Base-by-base conservation (phyloP, 345 rosid species). In the Camelina sativa region DNA sequence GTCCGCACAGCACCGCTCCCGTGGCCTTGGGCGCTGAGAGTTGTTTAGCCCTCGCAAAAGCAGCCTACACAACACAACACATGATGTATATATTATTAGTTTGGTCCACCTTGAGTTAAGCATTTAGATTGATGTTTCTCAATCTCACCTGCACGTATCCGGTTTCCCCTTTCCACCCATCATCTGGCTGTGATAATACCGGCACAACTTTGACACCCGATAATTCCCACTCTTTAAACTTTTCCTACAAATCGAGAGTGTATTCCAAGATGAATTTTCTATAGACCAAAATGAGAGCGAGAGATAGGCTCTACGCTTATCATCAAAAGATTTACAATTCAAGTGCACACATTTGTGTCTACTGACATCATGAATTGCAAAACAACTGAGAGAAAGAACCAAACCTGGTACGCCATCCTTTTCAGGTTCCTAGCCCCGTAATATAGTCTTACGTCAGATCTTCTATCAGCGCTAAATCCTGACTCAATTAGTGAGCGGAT, bases 341-440 rank as follows among this genome's bases (percentile, higher is more conserved):
- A 65, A 12, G 3, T 10, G 8, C 32, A 40, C 10, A 28, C 25
- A 17, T 58, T 9, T 51, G 7, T 43, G 53, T 32, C 28, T 51
- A 41, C 1, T 23, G 17, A 61, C 58, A 20, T 41, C 19, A 15
- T 34, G 16, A 19, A 22, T 16, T 72, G 17, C 16, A 34, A 66
- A 41, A 66, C 7, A 60, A 35, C 28, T 6, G 67, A 5, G 67
- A 34, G 77, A 71, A 58, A 55, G 65, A 63, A 71, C 4, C 83
- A 74, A 82, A 95, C 99, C 97, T 90, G 97, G 72, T 92, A 95
- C 68, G 98, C 99, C 97, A 95, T 92, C 79, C 97, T 90, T 78
- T 73, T 79, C 25, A 95, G 91, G 84, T 87, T 95, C 85, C 98
- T 86, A 48, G 94, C 97, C 28, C 98, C 98, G 61, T 95, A 95